Conservation (phyloP, 2,329 filamentous ascomycete genomes). For the Metarhizium guizhouense region DNA sequence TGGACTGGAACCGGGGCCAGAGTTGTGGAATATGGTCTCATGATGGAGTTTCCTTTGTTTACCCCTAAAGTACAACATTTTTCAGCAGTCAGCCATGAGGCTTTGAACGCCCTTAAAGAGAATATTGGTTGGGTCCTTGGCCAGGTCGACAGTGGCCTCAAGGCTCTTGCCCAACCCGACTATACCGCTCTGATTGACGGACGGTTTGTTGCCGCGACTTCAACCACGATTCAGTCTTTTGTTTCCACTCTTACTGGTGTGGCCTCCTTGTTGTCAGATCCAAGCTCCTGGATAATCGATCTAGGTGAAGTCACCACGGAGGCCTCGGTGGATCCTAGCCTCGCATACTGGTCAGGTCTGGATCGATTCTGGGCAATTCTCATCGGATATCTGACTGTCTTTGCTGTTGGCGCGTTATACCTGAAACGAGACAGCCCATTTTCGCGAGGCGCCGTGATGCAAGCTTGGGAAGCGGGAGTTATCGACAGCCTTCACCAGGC, state of each 20-base stretch:
- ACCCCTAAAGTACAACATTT: constrained; percentile 65
- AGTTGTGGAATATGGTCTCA: constrained; percentile 39
- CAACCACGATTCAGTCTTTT: constrained; percentile 4
- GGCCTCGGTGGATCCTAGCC: constrained; percentile 39
- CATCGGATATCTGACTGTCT: constrained; percentile 72
- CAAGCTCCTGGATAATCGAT: constrained; percentile 50
- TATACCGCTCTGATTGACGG: constrained; percentile 16
- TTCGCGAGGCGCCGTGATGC: constrained; percentile 44
- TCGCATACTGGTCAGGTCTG: constrained; percentile 58
- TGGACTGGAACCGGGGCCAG: constrained; percentile 35
- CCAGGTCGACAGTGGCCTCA: constrained; percentile 22
- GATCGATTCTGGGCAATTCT: constrained; percentile 65
- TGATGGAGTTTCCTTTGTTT: constrained; percentile 40
- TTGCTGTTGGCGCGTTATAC: constrained; percentile 67
- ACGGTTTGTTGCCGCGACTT: constrained; percentile 6
- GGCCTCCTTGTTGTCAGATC: constrained; percentile 29
- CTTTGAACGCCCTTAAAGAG: constrained; percentile 51
- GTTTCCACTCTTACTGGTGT: constrained; percentile 12
- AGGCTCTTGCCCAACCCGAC: constrained; percentile 38
- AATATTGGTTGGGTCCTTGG: constrained; percentile 35
- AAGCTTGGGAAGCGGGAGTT: constrained; percentile 64
- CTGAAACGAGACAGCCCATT: constrained; percentile 65
- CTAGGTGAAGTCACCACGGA: constrained; percentile 34
- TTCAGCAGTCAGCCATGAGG: constrained; percentile 66
- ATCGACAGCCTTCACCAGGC: constrained; percentile 85